These are phyloP conservation scores for Penicillium concentricum DNA, from an alignment of 2,329 filamentous ascomycete species.

Conservation along the genomic window DNA sequence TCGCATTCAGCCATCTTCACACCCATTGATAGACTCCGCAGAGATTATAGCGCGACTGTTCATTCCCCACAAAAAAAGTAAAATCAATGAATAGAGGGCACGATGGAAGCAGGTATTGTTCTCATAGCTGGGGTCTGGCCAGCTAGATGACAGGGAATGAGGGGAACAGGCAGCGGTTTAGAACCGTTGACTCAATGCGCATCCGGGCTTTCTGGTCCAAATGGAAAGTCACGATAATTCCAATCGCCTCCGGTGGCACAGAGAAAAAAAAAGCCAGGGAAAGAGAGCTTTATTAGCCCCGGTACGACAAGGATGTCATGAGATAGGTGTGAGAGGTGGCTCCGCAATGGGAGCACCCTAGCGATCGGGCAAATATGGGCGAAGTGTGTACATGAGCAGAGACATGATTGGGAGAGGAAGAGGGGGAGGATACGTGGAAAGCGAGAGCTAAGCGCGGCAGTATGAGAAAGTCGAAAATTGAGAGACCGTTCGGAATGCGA, in stretches of 20 bases:
- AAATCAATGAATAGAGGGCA: constrained; percentile 1
- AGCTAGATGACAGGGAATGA: neutral
- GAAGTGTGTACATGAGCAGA: constrained; percentile 12
- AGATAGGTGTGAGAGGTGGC: constrained; percentile 18
- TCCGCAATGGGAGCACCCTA: constrained; percentile 15
- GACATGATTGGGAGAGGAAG: constrained; percentile 16
- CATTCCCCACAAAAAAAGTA: constrained; percentile 5
- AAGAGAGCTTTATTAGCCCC: constrained; percentile 6
- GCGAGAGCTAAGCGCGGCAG: constrained; percentile 25
- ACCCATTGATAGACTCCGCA: constrained; percentile 15
- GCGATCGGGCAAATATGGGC: constrained; percentile 3
- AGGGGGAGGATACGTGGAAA: neutral
- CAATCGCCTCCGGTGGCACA: constrained; percentile 17
- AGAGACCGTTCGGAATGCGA: constrained; percentile 8
- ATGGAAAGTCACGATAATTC: constrained; percentile 21
- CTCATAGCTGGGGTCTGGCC: constrained; percentile 11
- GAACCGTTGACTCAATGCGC: constrained; percentile 2
- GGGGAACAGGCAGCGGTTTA: constrained; percentile 2
- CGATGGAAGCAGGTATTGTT: constrained; percentile 8
- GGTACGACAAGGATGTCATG: constrained; percentile 17
- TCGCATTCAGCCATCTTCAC: constrained; percentile 30
- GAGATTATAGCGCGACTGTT: neutral
- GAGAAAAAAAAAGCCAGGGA: constrained; percentile 4
- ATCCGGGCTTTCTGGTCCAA: constrained; percentile 1
- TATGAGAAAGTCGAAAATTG: constrained; percentile 10